Evolutionary conservation across 192 early-diverging fungal species (phyloP), one percentile per base, ranked within the genome.

Genomic region (Dissophora ornata): DNA sequence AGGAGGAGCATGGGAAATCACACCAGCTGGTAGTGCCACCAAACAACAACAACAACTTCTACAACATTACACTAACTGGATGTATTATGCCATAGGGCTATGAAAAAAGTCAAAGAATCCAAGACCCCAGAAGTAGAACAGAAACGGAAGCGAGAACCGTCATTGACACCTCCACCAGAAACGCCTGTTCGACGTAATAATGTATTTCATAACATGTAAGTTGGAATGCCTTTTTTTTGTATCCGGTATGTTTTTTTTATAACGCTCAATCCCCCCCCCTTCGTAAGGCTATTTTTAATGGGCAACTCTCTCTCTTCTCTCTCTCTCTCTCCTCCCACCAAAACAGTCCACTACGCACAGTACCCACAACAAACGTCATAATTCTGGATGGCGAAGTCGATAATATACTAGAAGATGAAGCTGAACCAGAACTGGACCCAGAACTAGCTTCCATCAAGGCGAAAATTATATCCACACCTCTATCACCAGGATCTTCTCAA

Each of bases 91-190:
- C 4, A 51, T 49, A 47, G 46, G 30, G 38, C 1, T 1, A 48
- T 18, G 33, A 62, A 79, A 29, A 6, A 6, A 38, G 36, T 38
- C 7, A 56, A 67, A 34, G 58, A 53, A 26, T 22, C 28, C 22
- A 34, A 56, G 33, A 57, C 54, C 9, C 47, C 46, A 10, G 51
- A 60, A 9, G 29, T 22, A 8, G 34, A 11, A 12, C 36, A 45
- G 18, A 79, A 69, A 28, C 54, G 55, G 50, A 65, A 66, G 44
- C 80, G 85, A 3, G 82, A 83, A 38, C 29, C 82, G 8, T 86
- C 85, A 16, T 55, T 86, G 24, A 86, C 85, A 26, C 85, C 85
- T 18, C 85, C 85, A 30, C 84, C 83, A 55, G 63, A 59, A 41
- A 28, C 36, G 22, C 69, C 57, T 8, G 48, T 13, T 11, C 33